Conservation (phyloP, 176 grass and related monocot species). For the Carex kokanica region DNA sequence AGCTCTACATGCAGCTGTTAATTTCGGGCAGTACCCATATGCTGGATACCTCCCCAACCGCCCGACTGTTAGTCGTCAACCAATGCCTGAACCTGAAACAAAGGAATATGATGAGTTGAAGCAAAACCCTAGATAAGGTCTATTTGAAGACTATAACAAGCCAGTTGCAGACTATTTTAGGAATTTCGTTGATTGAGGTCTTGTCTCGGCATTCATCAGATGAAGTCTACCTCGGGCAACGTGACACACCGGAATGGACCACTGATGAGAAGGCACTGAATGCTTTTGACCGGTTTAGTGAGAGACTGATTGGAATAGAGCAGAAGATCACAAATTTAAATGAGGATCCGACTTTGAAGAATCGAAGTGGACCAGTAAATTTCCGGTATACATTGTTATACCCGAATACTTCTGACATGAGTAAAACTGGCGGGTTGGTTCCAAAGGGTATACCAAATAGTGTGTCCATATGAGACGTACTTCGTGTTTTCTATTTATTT, state of each 20-base stretch:
- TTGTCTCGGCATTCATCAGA: constrained; percentile 68
- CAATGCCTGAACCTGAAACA: constrained; percentile 34
- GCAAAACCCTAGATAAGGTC: constrained; percentile 40
- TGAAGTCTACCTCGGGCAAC: constrained; percentile 76
- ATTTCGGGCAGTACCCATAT: constrained; percentile 80
- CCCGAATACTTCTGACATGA: constrained; percentile 60
- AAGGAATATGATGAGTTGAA: constrained; percentile 38
- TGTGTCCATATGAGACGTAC: constrained; percentile 50
- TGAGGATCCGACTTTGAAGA: constrained; percentile 50
- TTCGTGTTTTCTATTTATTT: no score
- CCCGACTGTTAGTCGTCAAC: constrained; percentile 53
- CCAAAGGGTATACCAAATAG: constrained; percentile 78
- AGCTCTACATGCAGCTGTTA: constrained; percentile 71
- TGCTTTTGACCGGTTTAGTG: constrained; percentile 46
- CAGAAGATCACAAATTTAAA: constrained; percentile 41
- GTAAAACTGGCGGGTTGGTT: constrained; percentile 31
- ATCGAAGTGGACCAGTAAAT: constrained; percentile 56
- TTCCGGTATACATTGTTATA: constrained; percentile 63
- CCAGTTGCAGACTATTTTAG: constrained; percentile 56
- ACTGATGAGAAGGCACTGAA: constrained; percentile 44
- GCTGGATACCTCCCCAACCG: constrained; percentile 69
- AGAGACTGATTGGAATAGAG: constrained; percentile 48
- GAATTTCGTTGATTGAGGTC: constrained; percentile 68
- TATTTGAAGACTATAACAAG: constrained; percentile 68
- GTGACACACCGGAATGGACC: constrained; percentile 67